Percentiles rank a stretch among this genome's conserved stretches.
These are phyloP conservation scores for Acorus gramineus DNA, from an alignment of 106 monocot species.

Conservation along the genomic window DNA sequence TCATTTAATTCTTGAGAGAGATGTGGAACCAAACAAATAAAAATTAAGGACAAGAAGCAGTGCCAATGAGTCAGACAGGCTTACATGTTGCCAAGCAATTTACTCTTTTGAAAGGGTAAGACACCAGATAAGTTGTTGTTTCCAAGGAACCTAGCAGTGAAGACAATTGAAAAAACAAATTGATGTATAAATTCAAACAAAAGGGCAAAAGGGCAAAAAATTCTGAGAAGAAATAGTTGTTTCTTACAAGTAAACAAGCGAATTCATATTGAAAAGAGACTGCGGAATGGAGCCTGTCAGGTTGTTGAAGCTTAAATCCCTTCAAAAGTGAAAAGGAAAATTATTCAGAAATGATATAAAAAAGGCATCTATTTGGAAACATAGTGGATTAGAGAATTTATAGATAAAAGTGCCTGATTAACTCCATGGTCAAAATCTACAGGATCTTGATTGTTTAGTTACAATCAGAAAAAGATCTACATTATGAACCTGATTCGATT, in stretches of 20 bases:
- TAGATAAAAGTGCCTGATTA: neutral
- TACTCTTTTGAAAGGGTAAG: conserved; percentile 50
- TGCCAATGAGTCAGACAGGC: neutral
- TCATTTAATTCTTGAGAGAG: too few relatives aligned
- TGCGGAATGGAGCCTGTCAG: conserved; percentile 57
- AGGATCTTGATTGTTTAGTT: too few relatives aligned
- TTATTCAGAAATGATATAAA: neutral
- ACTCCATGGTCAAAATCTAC: too few relatives aligned
- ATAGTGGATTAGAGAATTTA: neutral
- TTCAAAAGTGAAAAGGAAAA: conserved; percentile 4
- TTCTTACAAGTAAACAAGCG: conserved; percentile 49
- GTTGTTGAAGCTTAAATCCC: conserved; percentile 96
- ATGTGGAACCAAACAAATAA: neutral
- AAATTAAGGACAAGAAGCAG: neutral
- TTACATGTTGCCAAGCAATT: conserved; percentile 49
- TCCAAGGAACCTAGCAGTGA: conserved; percentile 63
- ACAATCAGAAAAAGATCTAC: too few relatives aligned
- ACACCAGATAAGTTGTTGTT: conserved; percentile 66
- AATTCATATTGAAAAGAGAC: conserved; percentile 58
- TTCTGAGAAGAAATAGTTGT: neutral
- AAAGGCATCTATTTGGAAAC: neutral
- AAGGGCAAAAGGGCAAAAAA: neutral
- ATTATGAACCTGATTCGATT: too few relatives aligned
- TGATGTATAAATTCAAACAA: neutral
- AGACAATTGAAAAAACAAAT: conserved; percentile 4